phyloP scores from a whole-genome alignment of 2,329 filamentous ascomycete species.

The Ophiostoma triangulosporum region DNA sequence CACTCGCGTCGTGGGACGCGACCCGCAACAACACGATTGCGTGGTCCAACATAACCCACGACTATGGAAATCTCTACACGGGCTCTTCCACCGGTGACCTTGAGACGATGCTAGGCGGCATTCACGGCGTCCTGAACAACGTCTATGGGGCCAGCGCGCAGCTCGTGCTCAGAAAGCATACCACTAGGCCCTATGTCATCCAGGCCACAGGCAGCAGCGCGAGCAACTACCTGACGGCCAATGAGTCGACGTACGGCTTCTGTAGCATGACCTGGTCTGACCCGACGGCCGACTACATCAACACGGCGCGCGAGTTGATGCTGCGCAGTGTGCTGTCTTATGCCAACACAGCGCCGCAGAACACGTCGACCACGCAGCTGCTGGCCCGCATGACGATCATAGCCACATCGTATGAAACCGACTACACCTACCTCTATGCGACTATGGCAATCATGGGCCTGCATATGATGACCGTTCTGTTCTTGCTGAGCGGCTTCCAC shows the following conservation, averaged over 20 bases:
- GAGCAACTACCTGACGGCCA: slow-evolving; percentile 4
- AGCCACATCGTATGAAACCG: background rate
- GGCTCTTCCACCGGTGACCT: background rate
- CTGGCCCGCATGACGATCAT: background rate
- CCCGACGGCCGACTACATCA: slow-evolving; percentile 1
- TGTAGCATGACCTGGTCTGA: slow-evolving; percentile 3
- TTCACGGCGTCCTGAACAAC: background rate
- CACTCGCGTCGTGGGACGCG: background rate
- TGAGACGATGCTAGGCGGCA: background rate
- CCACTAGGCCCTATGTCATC: background rate
- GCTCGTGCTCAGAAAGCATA: background rate
- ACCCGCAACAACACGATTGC: slow-evolving; percentile 3
- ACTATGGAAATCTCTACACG: background rate
- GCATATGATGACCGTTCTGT: background rate
- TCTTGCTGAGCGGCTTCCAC: slow-evolving; percentile 1
- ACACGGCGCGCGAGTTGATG: slow-evolving; percentile 4
- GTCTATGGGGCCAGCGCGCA: background rate
- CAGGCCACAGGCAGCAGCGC: background rate
- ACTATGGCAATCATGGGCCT: background rate
- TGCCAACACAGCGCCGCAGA: background rate
- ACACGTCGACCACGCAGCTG: too few relatives aligned
- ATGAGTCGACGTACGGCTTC: background rate
- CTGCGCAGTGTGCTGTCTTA: slow-evolving; percentile 2
- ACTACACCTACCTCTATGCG: background rate
- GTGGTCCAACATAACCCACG: background rate